Evolutionary conservation across 1,284 basidiomycete genomes (phyloP).

Genomic region (Moesziomyces antarcticus): DNA sequence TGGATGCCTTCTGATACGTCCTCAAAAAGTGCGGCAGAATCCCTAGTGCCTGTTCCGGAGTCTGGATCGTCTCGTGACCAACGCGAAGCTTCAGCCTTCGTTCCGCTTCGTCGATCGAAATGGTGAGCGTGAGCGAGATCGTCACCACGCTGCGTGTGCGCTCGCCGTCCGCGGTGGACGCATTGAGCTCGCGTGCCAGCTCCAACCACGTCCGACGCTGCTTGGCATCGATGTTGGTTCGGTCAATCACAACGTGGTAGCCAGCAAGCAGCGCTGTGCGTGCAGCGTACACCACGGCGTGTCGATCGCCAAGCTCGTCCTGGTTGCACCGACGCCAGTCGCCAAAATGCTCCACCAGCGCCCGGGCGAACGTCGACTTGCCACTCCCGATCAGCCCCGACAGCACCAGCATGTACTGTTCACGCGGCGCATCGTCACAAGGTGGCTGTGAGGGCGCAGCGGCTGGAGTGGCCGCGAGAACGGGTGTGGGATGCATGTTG

Average conservation of each 20-base stretch:
- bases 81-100: conserved; percentile 15
- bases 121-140: conserved; percentile 37
- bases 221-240: conserved; percentile 49
- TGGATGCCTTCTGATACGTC: conserved; percentile 29
- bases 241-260: conserved; percentile 40
- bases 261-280: conserved; percentile 18
- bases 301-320: conserved; percentile 38
- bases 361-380: conserved; percentile 46
- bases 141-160: conserved; percentile 14
- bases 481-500: conserved; percentile 28
- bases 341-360: conserved; percentile 28
- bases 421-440: not conserved
- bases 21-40: conserved; percentile 37
- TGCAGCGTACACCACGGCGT: conserved; percentile 31
- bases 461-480: conserved; percentile 4
- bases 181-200: conserved; percentile 18
- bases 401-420: conserved; percentile 39
- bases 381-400: conserved; percentile 45
- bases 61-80: conserved; percentile 46
- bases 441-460: not conserved
- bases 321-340: conserved; percentile 48
- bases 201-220: conserved; percentile 47
- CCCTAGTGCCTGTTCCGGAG: conserved; percentile 23
- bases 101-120: conserved; percentile 25
- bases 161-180: not conserved